Base-by-base conservation (phyloP, 768 basidiomycete species). In the Galerina marginata region DNA sequence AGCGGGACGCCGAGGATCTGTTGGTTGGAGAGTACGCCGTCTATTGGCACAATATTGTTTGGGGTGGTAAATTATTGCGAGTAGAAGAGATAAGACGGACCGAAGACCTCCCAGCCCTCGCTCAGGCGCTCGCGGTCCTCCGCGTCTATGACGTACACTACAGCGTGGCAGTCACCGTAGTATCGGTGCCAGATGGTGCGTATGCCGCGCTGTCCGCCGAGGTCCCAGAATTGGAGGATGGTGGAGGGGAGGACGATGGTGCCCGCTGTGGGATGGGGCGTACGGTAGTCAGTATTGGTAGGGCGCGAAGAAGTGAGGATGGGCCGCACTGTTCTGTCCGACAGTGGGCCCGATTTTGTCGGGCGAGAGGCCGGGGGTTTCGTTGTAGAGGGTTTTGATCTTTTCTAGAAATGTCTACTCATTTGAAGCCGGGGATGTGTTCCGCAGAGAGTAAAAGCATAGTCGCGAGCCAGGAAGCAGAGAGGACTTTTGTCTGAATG, bases 61-160 rank as follows among this genome's bases (percentile, higher is more conserved):
- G 42, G 38, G 26, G 52, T 56, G 6, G 46, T 44, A 9, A 43
- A 49, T 50, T 43, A 16, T 48, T 6, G 9, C 2, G 25, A 51
- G 9, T 45, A 12, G 26, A 43, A 29, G 51, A 50, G 16, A 46
- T 42, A 40, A 33, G 43, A 75, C 92, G 58, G 74, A 97, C 96
- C 95, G 67, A 99, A 99, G 7, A 95, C 96, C 64, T 94, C 92
- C 96, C 96, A 99, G 14, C 94, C 93, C 80, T 99, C 97, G 49
- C 88, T 85, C 26, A 99, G 79, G 40, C 96, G 80, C 68, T 93
- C 94, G 37, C 88, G 79, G 79, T 99, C 96, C 64, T 91, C 86
- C 9, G 95, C 94, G 72, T 99, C 97, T 54, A 99, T 87, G 53
- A 99, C 91, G 67, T 93, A 99, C 42, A 92, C 94, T 46, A 99